phyloP scores from a whole-genome alignment of 257 asterid genomes.

The Salvia splendens region DNA sequence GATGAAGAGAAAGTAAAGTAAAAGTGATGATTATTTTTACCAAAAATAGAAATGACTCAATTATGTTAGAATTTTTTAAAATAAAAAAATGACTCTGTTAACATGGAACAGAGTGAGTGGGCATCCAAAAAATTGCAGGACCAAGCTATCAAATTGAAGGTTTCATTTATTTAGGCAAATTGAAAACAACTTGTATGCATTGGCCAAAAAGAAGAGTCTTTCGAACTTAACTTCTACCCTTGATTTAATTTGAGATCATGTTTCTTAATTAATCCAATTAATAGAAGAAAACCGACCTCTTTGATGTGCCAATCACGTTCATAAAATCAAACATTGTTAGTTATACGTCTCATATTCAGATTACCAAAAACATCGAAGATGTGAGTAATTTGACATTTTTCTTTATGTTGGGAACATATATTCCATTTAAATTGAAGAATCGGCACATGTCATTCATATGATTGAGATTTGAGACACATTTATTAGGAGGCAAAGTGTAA shows the following conservation, averaged over 20 bases:
- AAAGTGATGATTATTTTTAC: too few relatives aligned
- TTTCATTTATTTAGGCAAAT: neutral
- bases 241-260: too few relatives aligned
- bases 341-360: constrained; percentile 29
- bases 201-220: neutral
- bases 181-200: constrained; percentile 13
- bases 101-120: neutral
- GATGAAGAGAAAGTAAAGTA: too few relatives aligned
- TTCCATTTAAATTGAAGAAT: constrained; percentile 11
- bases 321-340: neutral
- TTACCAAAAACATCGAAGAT: constrained; percentile 24
- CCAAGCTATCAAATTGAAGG: neutral
- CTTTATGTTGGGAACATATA: neutral
- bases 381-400: neutral
- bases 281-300: constrained; percentile 9
- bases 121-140: neutral
- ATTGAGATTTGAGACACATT: neutral
- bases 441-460: constrained; percentile 20
- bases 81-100: too few relatives aligned
- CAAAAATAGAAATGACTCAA: too few relatives aligned
- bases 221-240: neutral
- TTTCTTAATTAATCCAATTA: neutral
- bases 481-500: too few relatives aligned
- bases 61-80: too few relatives aligned
- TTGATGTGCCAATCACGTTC: neutral